Evolutionary conservation across 257 asterid genomes (phyloP), one percentile per base, ranked within the genome.

Genomic region (Nicotiana benthamiana): DNA sequence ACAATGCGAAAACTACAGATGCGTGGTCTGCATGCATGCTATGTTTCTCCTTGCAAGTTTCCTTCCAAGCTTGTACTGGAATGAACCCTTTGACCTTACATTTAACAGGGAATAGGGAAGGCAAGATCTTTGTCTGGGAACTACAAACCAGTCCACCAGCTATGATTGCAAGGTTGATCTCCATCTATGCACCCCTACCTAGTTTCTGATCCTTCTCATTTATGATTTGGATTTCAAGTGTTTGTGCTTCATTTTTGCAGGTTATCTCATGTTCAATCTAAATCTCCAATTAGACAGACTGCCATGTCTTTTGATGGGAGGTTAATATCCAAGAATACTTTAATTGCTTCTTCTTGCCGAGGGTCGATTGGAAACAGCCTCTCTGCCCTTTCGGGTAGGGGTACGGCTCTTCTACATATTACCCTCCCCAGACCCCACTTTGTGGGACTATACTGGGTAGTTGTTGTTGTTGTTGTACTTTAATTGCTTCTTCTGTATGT

Each of bases 231-330:
- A 32, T 66, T 36, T 43, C 4, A 36, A 66, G 22, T 68, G 40
- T 60, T 53, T 59, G n/a, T 15, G n/a, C 64, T 81, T 57, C 56
- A 54, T 82, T 75, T 81, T 77, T 77, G 75, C 90, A 95, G 99
- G 89, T 86, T 96, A 72, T 83, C 90, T 13, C 99, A 96, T 81
- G 87, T 83, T 80, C 98, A 93, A 86, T 96, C 99, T 9, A 96
- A 91, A 86, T 90, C 95, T 57, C 86, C 97, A 20, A 96, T 96
- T 67, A 88, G 99, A 87, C 94, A 92, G 87, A 96, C 99, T 1
- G 99, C 99, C 16, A 72, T 94, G 92, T 96, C 97, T 61, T 91
- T 54, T 53, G 98, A 96, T 79, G 98, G 99, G 89, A 95, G 99
- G 99, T 92, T 89, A 86, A 48, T 70, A 64, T 51, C 65, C 46